A percentile compares a stretch with the other conserved stretches of the same genome.
Evolutionary conservation across 768 basidiomycete genomes (phyloP).

Genomic region (Suillus ampliporus): DNA sequence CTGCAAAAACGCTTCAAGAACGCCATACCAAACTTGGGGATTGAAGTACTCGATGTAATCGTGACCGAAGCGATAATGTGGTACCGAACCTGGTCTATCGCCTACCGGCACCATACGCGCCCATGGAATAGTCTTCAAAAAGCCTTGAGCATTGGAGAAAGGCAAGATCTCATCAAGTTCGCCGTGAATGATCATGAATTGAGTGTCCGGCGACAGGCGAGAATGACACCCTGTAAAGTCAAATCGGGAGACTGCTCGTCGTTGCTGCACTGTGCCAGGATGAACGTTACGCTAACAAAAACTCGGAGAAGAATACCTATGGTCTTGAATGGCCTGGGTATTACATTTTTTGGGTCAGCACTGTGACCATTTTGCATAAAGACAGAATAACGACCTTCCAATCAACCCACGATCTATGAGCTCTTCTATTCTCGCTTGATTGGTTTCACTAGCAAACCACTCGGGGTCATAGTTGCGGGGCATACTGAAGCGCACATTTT

Average conservation of each 20-base stretch:
- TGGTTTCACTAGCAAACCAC: conserved; percentile 40
- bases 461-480: conserved; percentile 39
- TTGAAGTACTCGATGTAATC: conserved; percentile 55
- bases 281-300: not conserved
- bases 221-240: conserved; percentile 40
- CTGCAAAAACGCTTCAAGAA: conserved; percentile 42
- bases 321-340: conserved; percentile 34
- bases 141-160: conserved; percentile 41
- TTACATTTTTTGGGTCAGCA: conserved; percentile 5
- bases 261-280: conserved; percentile 10
- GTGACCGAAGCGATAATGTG: conserved; percentile 47
- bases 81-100: conserved; percentile 34
- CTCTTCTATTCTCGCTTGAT: conserved; percentile 32
- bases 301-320: conserved; percentile 30
- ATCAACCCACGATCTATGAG: conserved; percentile 30
- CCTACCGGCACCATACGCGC: conserved; percentile 43
- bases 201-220: conserved; percentile 36
- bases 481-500: conserved; percentile 34
- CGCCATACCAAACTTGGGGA: conserved; percentile 45
- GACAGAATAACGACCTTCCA: conserved; percentile 21
- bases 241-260: conserved; percentile 15
- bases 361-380: not conserved
- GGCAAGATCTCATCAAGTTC: conserved; percentile 46
- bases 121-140: conserved; percentile 44
- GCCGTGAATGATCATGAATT: conserved; percentile 48